Evolutionary conservation across 441 rosid species (phyloP), one percentile per base, ranked within the genome.

Genomic region (Erodium trifolium): DNA sequence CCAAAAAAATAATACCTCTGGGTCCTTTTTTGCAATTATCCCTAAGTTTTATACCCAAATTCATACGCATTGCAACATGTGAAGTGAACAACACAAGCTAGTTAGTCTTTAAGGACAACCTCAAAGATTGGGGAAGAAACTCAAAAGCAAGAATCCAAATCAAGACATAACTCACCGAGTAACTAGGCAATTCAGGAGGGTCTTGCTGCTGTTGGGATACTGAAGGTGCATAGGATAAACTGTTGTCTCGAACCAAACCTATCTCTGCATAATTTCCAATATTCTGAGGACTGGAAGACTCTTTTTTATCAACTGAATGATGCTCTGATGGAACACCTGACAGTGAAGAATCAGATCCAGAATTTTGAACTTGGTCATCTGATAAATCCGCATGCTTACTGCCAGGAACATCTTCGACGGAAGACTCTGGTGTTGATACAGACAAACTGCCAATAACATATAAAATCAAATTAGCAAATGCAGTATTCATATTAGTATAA

Each of bases 171-270:
- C 92, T 83, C 74, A 92, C 97, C 17, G 88, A 80, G 77, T 84
- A 85, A 59, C 76, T 80, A 23, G 82, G 84, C 67, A 87, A 70
- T 66, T 87, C 97, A 16, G 86, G 78, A 73, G 83, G 77, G 78
- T 79, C 88, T 75, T 80, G 89, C 70, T 78, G 93, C 75, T 80
- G 91, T 69, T 79, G 83, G 1, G 83, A 66, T 72, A 83, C 91
- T 66, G 84, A 69, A 77, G 82, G 82, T 70, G 83, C 63, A 77
- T 82, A 90, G 27, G 90, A 78, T 63, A 81, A 85, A 76, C 78
- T 79, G 70, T 76, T 81, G 27, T 85, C 86, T 69, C 62, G 76
- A 74, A 81, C 84, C 79, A 87, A 74, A 70, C 88, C 87, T 76
- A 88, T 80, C 65, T 81, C 85, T 12, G 83, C 75, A 74, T 82